Evolutionary conservation across 176 grass and related monocot species (phyloP), one percentile per base, ranked within the genome.

Genomic region (Oryza meridionalis): DNA sequence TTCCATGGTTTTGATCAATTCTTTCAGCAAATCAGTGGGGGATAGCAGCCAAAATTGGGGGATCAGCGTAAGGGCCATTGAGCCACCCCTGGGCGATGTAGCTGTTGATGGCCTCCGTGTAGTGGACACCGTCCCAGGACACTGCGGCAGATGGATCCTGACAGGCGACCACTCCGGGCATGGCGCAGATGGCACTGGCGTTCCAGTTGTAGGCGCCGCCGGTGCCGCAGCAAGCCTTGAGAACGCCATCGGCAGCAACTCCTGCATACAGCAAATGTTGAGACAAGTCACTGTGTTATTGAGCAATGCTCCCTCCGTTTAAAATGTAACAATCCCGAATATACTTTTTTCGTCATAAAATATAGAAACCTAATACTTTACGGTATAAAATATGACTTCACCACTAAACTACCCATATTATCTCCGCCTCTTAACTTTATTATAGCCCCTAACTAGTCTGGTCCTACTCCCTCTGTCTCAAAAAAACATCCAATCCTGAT

Each of bases 61-160:
- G 84, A 40, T 82, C 37, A 38, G 37, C 37, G 5, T 38, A 38
- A 38, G 37, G 37, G 11, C 86, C 80, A 1, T 67, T 0, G 45
- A 88, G 59, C 81, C 86, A 88, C 3, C 86, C 86, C 25, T 17
- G 67, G 31, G 4, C 33, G 33, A 88, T 44, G 81, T 10, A 55
- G 0, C 22, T 55, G 13, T 88, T 24, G n/a, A 47, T 19, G 45
- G 67, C 74, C 59, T 88, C 80, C 4, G 86, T 88, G 25, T 67
- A 88, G 80, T 88, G 86, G 64, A 84, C 33, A 9, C 80, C 86
- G 2, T 88, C 86, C 80, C 74, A 88, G 58, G 0, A 78, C 3
- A 88, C 44, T 11, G 31, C 78, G 12, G 31, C 14, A 5, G 75
- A 42, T 7, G 68, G 86, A 3, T 73, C 5, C 6, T 16, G 6